phyloP scores from a whole-genome alignment of 768 basidiomycete genomes.

The Paxillus ammoniavirescens region DNA sequence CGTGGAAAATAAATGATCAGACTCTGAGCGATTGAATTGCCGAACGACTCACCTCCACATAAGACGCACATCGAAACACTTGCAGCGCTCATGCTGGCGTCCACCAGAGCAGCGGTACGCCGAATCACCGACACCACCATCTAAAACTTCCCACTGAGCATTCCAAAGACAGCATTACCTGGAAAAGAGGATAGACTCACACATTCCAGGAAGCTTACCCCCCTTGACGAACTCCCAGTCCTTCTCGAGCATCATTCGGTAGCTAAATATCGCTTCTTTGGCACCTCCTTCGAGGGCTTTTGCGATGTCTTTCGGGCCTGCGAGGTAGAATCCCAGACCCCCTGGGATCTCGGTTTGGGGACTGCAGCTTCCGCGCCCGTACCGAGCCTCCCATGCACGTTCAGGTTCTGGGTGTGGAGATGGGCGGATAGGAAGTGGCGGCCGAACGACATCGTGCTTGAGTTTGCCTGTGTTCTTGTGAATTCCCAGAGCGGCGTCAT shows the following conservation, averaged over 20 bases:
- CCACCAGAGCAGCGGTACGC: slow-evolving; percentile 73
- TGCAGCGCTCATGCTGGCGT: slow-evolving; percentile 55
- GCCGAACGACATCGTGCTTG: slow-evolving; percentile 27
- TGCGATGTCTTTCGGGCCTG: slow-evolving; percentile 48
- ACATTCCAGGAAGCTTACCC: slow-evolving; percentile 74
- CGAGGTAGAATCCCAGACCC: slow-evolving; percentile 71
- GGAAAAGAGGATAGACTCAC: slow-evolving; percentile 38
- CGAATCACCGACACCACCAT: slow-evolving; percentile 53
- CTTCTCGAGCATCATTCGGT: slow-evolving; percentile 60
- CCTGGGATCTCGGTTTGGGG: slow-evolving; percentile 50
- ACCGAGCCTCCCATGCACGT: slow-evolving; percentile 61
- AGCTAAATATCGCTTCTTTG: slow-evolving; percentile 59
- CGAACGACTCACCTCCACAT: slow-evolving; percentile 64
- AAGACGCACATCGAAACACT: slow-evolving; percentile 65
- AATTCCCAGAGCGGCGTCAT: slow-evolving; percentile 47
- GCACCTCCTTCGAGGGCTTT: slow-evolving; percentile 37
- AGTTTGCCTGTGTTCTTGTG: slow-evolving; percentile 44
- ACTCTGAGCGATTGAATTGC: not conserved
- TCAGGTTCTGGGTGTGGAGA: slow-evolving; percentile 9
- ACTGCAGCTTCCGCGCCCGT: slow-evolving; percentile 60
- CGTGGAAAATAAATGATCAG: not conserved
- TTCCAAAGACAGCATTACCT: not conserved
- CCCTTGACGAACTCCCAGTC: slow-evolving; percentile 72
- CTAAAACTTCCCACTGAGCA: slow-evolving; percentile 24
- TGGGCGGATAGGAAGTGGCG: slow-evolving; percentile 15